Conservation (phyloP, 441 rosid species). For the Adansonia grandidieri region DNA sequence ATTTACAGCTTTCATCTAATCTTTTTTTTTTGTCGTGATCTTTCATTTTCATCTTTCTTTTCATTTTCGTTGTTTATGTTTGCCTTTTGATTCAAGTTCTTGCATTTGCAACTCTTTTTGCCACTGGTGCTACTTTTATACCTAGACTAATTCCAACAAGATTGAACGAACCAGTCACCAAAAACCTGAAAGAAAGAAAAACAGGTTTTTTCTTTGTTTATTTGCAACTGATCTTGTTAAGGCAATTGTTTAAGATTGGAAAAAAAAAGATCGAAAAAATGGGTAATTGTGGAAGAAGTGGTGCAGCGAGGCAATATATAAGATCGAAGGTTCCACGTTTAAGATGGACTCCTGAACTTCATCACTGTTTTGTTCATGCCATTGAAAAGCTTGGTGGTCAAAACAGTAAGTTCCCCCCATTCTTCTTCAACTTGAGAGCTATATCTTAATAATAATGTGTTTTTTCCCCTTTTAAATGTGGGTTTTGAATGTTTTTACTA, state of each 20-base stretch:
- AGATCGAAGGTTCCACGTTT: slow-evolving; percentile 93
- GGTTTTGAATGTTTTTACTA: slow-evolving; percentile 10
- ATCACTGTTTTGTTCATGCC: slow-evolving; percentile 84
- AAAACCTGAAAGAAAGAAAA: background rate
- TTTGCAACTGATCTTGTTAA: background rate
- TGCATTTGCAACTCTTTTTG: background rate
- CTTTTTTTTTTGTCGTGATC: slow-evolving; percentile 46
- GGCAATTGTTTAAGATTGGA: slow-evolving; percentile 7
- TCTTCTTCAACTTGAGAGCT: background rate
- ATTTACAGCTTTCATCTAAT: slow-evolving; percentile 51
- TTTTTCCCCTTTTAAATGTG: background rate
- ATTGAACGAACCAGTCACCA: background rate
- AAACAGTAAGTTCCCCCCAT: slow-evolving; percentile 49
- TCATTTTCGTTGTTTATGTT: background rate
- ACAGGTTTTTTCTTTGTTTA: too few species aligned
- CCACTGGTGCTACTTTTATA: slow-evolving; percentile 9
- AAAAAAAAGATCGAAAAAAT: slow-evolving; percentile 27
- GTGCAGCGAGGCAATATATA: slow-evolving; percentile 78
- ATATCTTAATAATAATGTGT: background rate
- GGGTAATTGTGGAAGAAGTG: slow-evolving; percentile 80
- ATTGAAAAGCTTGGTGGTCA: slow-evolving; percentile 88
- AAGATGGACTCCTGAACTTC: slow-evolving; percentile 98
- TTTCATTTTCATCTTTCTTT: slow-evolving; percentile 32
- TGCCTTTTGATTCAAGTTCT: background rate
- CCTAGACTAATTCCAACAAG: slow-evolving; percentile 25